Evolutionary conservation across 2,329 filamentous ascomycete genomes (phyloP), one percentile per base, ranked within the genome.

Genomic region (Colletotrichum tanaceti): DNA sequence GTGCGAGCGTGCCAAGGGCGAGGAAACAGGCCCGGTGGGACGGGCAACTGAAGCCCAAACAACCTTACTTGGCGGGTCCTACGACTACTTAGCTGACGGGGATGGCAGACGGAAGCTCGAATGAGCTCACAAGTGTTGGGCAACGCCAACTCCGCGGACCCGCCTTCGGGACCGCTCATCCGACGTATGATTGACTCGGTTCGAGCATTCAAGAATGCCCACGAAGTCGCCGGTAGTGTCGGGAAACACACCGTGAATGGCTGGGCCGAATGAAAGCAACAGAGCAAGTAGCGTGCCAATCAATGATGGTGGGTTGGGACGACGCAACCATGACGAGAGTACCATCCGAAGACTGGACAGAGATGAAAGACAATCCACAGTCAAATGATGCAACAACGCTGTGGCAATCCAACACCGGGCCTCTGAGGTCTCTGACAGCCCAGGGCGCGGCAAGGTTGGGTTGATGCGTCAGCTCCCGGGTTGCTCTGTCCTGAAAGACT

Each of bases 41-140:
- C 41, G 47, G 28, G 39, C 28, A n/a, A 50, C 22, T 24, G 43
- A 54, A 14, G 44, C 44, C 50, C 35, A 58, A 46, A 52, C 57
- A 69, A 67, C 66, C 66, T 69, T 69, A 69, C 63, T 67, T 67
- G 43, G 58, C 52, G 66, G 66, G 49, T 53, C 38, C 18, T 52
- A 18, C 18, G 43, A 35, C 38, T n/a, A 13, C 43, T 61, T n/a
- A 20, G 61, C 39, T 39, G 39, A 58, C 22, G 35, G 39, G 32
- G 16, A 24, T 20, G 24, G 44, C 20, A 18, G 24, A 52, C 32
- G 24, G n/a, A 20, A 3, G 28, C 4, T 5, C 4, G 2, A 52
- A 52, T 10, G 9, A 41, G 32, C 20, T 43, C 41, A 38, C 57
- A 35, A 55, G 39, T 35, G 22, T 62, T 22, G 43, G 35, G 58